Percentiles rank a stretch among this genome's conserved stretches.
Evolutionary conservation across 2,329 filamentous ascomycete genomes (phyloP).

Genomic region (Talaromyces verruculosus): DNA sequence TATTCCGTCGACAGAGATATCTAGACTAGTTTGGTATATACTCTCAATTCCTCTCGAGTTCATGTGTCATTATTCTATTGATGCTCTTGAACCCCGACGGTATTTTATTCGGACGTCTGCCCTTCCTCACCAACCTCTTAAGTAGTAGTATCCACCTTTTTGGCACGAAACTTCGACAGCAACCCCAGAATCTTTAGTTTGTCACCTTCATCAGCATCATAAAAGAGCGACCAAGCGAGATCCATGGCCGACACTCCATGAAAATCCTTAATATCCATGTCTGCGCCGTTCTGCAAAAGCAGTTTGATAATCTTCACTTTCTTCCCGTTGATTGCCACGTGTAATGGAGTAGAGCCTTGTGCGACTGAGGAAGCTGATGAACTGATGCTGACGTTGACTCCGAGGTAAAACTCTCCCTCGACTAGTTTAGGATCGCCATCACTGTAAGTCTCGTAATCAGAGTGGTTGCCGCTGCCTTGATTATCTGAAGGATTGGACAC

Average conservation of each 20-base stretch:
- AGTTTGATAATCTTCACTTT: background rate
- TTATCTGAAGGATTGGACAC: background rate
- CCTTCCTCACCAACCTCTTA: background rate
- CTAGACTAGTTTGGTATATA: background rate
- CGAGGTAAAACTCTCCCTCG: background rate
- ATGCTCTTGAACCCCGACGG: background rate
- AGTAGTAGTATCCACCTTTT: background rate
- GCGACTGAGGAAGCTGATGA: background rate
- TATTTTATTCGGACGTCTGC: background rate
- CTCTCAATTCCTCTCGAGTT: background rate
- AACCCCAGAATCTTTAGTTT: background rate
- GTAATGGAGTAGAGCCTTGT: background rate
- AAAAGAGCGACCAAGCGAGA: background rate
- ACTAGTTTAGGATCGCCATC: background rate
- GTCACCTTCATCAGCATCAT: background rate
- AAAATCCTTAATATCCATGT: conserved; percentile 1
- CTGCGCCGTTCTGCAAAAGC: conserved; percentile 5
- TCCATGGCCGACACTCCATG: background rate
- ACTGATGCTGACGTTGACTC: background rate
- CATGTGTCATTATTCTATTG: background rate
- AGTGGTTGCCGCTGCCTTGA: background rate
- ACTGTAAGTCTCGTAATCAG: background rate
- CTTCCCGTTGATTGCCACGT: background rate
- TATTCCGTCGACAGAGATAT: background rate
- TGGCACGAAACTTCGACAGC: background rate